Evolutionary conservation across 441 rosid species (phyloP), one percentile per base, ranked within the genome.

Genomic region (Gossypium aridum): DNA sequence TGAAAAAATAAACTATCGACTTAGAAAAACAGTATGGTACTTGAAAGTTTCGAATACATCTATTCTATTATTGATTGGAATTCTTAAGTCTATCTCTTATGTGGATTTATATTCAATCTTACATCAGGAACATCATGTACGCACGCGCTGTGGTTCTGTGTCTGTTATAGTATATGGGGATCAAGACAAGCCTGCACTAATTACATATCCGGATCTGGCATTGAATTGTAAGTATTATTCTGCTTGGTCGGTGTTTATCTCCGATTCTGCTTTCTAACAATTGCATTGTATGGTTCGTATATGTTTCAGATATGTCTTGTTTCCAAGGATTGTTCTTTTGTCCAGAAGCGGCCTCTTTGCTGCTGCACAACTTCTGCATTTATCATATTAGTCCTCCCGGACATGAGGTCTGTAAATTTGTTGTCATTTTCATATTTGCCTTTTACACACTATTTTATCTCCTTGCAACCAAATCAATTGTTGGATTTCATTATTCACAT

Each of bases 381-480:
- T 90, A 90, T 82, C 95, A 88, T 79, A 86, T 90, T 65, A 84
- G 88, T 65, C 95, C 95, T n/a, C 91, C 95, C 31, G 95, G 95
- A 56, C 95, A 90, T 60, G 91, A 88, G 92, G 95, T 90, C 76
- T 75, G 89, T 76, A 62, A 83, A 76, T 69, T 79, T 73, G 71
- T 76, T 76, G 59, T 72, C 78, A 78, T 83, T 34, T 72, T 25
- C 16, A 17, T 12, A 1, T 43, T 54, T 61, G 12, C 60, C 20
- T 49, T 64, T 31, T 75, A 16, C 51, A 47, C 51, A 34, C 74
- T 74, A 51, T 78, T 70, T 70, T 70, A 69, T 72, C 53, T 51
- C 26, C 57, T 5, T 64, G 60, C 60, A 51, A 13, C 67, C 31
- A 37, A 73, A 8, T 63, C n/a, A 2, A 14, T 28, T 34, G 54